phyloP scores from a whole-genome alignment of 345 rosid species.

The Reutealis trisperma region DNA sequence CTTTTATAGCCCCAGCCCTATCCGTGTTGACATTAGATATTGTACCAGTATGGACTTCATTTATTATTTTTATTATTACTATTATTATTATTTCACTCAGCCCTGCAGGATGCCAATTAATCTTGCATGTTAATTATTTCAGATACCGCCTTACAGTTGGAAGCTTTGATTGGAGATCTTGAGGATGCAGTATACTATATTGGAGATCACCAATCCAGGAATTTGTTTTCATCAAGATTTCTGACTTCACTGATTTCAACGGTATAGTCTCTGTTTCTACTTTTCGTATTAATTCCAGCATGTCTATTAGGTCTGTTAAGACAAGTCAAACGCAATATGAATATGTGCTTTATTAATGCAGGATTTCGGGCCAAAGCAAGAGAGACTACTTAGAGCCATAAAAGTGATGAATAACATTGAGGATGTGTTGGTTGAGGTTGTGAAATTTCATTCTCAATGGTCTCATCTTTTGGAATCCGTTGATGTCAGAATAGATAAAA shows the following conservation, averaged over 20 bases:
- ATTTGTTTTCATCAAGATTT: slow-evolving; percentile 46
- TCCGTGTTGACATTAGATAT: not conserved
- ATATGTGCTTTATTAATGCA: slow-evolving; percentile 33
- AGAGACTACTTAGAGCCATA: slow-evolving; percentile 48
- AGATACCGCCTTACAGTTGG: slow-evolving; percentile 65
- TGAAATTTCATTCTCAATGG: slow-evolving; percentile 55
- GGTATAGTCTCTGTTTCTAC: slow-evolving; percentile 25
- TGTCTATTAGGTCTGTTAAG: not conserved
- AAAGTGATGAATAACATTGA: slow-evolving; percentile 56
- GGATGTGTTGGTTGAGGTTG: slow-evolving; percentile 43
- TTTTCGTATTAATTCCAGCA: slow-evolving; percentile 13
- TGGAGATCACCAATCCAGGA: slow-evolving; percentile 30
- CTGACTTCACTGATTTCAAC: slow-evolving; percentile 22
- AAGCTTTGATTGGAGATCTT: slow-evolving; percentile 80
- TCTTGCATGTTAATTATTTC: slow-evolving; percentile 23
- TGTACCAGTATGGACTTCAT: not conserved
- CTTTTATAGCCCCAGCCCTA: not conserved
- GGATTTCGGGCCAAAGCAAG: slow-evolving; percentile 52
- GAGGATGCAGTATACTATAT: slow-evolving; percentile 66
- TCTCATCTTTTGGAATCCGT: slow-evolving; percentile 56
- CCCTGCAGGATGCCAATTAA: not conserved
- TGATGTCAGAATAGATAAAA: slow-evolving; percentile 64
- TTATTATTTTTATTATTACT: not conserved
- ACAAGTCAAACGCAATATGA: not conserved
- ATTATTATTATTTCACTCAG: not conserved